Conservation (phyloP, 169 alveolate species). For the Cryptosporidium ubiquitum region DNA sequence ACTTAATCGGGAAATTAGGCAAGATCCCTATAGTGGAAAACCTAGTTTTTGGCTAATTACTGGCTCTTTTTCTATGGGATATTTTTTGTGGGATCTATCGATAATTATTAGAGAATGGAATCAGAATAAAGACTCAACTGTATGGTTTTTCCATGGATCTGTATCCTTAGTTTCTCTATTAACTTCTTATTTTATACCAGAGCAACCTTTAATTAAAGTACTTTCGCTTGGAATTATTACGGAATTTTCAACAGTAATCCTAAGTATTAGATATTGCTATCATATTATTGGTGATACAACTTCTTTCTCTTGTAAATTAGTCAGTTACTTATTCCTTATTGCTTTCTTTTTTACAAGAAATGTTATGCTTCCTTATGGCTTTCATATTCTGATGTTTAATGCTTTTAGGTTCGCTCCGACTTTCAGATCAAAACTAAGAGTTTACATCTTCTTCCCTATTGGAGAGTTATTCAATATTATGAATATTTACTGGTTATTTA, state of each 20-base stretch:
- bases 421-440: conserved; percentile 19
- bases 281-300: conserved; percentile 50
- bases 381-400: conserved; percentile 24
- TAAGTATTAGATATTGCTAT: conserved; percentile 66
- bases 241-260: conserved; percentile 47
- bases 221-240: conserved; percentile 64
- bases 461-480: conserved; percentile 51
- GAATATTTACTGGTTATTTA: conserved; percentile 60
- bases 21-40: conserved; percentile 63
- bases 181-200: conserved; percentile 33
- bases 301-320: conserved; percentile 49
- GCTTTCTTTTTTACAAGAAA: conserved; percentile 66
- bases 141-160: conserved; percentile 71
- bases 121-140: conserved; percentile 57
- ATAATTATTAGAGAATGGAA: conserved; percentile 58
- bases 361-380: conserved; percentile 33
- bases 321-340: conserved; percentile 31
- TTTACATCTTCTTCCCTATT: conserved; percentile 36
- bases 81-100: conserved; percentile 60
- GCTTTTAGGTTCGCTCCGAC: conserved; percentile 39
- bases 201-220: conserved; percentile 41
- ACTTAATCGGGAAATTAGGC: conserved; percentile 10
- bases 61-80: conserved; percentile 58
- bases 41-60: conserved; percentile 49
- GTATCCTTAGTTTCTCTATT: conserved; percentile 37